phyloP scores from a whole-genome alignment of 2,329 filamentous ascomycete genomes.

The Exophiala aquamarina region DNA sequence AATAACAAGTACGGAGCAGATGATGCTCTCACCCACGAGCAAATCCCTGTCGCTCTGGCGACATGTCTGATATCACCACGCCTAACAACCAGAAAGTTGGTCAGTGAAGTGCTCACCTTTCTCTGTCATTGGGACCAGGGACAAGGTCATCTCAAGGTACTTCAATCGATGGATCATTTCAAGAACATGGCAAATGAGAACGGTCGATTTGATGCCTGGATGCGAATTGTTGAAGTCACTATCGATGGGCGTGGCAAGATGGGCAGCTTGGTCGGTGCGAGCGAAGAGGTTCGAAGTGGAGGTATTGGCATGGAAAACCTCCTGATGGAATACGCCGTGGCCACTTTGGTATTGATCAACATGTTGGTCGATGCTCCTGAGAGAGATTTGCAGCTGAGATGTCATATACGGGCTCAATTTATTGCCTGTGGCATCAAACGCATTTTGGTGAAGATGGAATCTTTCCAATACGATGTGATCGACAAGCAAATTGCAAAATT shows the following conservation, averaged over 20 bases:
- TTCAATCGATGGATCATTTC: conserved; percentile 89
- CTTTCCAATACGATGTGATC: conserved; percentile 95
- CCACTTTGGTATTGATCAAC: conserved; percentile 92
- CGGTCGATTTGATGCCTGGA: conserved; percentile 96
- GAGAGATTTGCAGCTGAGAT: conserved; percentile 82
- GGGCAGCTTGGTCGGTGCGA: conserved; percentile 95
- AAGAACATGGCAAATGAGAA: conserved; percentile 87
- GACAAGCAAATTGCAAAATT: conserved; percentile 98
- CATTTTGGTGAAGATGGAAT: conserved; percentile 94
- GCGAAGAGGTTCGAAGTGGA: conserved; percentile 91
- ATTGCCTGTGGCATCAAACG: conserved; percentile 94
- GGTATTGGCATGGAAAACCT: conserved; percentile 98
- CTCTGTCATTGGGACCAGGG: conserved; percentile 91
- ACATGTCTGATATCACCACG: conserved; percentile 85
- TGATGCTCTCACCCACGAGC: conserved; percentile 85
- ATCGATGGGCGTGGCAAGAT: conserved; percentile 97
- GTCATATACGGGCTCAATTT: conserved; percentile 94
- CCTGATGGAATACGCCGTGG: conserved; percentile 97
- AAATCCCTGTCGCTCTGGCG: conserved; percentile 83
- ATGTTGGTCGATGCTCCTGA: conserved; percentile 93
- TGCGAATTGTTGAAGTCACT: conserved; percentile 96
- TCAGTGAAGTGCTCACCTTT: conserved; percentile 95
- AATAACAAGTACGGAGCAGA: conserved; percentile 99
- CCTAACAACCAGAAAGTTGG: conserved; percentile 86
- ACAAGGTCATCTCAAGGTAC: conserved; percentile 86